Percentiles rank a stretch among this genome's conserved stretches.
Evolutionary conservation across 139 green algal genomes (phyloP).

Genomic region (Chlamydomonas schloesseri): DNA sequence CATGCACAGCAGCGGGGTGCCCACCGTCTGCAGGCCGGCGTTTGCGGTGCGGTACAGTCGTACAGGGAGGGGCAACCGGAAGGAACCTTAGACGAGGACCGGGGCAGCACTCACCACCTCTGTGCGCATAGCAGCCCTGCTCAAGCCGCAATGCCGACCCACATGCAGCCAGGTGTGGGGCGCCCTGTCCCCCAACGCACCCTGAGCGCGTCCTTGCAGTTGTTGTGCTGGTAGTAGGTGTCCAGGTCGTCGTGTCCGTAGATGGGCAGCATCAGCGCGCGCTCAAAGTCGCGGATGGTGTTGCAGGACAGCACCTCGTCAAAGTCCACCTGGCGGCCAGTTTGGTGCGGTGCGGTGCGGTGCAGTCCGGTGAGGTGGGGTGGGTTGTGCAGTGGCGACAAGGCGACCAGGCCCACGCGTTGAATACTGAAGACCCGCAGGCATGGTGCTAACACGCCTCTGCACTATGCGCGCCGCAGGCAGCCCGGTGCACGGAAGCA

Average conservation of each 20-base stretch:
- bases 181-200: not conserved
- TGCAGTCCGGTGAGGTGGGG: too few relatives aligned
- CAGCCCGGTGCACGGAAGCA: too few relatives aligned
- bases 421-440: too few relatives aligned
- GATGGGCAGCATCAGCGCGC: constrained; percentile 39
- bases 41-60: not conserved
- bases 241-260: not conserved
- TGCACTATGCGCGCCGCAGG: too few relatives aligned
- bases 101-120: too few relatives aligned
- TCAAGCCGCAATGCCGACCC: too few relatives aligned
- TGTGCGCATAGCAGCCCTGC: too few relatives aligned
- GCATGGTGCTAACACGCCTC: too few relatives aligned
- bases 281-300: constrained; percentile 34
- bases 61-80: not conserved
- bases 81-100: too few relatives aligned
- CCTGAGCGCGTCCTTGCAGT: constrained; percentile 16
- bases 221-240: constrained; percentile 31
- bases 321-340: constrained; percentile 11
- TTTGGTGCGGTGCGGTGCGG: not conserved
- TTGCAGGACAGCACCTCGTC: constrained; percentile 39
- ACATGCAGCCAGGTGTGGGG: too few relatives aligned
- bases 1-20: constrained; percentile 35
- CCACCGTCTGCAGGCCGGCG: not conserved
- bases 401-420: too few relatives aligned
- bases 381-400: too few relatives aligned